These are phyloP conservation scores for Breviolum minutum DNA, from an alignment of 73 alveolate species.

Conservation along the genomic window DNA sequence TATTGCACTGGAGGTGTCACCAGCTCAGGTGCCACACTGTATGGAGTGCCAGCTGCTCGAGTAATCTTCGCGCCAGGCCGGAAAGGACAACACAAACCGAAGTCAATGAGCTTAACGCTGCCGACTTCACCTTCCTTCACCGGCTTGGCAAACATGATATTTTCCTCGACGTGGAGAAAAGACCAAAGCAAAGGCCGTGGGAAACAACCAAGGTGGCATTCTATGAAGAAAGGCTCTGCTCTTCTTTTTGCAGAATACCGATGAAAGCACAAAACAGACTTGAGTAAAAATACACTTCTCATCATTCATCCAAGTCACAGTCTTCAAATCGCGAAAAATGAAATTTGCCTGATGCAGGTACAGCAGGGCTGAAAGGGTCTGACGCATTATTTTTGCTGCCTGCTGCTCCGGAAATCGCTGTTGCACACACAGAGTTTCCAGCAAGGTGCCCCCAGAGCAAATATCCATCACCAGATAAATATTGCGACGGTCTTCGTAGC, in stretches of 20 bases:
- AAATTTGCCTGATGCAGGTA: constrained; percentile 70
- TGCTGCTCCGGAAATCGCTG: constrained; percentile 69
- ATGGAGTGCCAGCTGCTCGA: constrained; percentile 77
- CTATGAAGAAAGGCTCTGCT: no score
- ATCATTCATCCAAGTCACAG: not conserved
- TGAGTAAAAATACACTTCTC: no score
- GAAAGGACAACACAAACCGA: constrained; percentile 78
- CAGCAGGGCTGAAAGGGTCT: constrained; percentile 47
- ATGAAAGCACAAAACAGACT: no score
- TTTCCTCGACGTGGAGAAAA: not conserved
- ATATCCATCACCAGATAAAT: constrained; percentile 74
- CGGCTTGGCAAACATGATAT: constrained; percentile 84
- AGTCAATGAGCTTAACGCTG: constrained; percentile 75
- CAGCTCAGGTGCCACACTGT: constrained; percentile 82
- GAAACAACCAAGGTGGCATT: no score
- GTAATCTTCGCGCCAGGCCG: constrained; percentile 88
- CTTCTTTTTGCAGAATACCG: no score
- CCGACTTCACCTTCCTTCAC: constrained; percentile 79
- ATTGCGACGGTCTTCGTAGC: constrained; percentile 75
- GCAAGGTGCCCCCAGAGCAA: constrained; percentile 70
- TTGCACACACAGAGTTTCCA: constrained; percentile 64
- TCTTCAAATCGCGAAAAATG: constrained; percentile 53
- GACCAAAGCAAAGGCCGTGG: no score
- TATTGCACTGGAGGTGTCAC: constrained; percentile 85
- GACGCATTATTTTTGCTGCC: constrained; percentile 77